phyloP scores from a whole-genome alignment of 495 filamentous ascomycete genomes.

The Penicillium ucsense region DNA sequence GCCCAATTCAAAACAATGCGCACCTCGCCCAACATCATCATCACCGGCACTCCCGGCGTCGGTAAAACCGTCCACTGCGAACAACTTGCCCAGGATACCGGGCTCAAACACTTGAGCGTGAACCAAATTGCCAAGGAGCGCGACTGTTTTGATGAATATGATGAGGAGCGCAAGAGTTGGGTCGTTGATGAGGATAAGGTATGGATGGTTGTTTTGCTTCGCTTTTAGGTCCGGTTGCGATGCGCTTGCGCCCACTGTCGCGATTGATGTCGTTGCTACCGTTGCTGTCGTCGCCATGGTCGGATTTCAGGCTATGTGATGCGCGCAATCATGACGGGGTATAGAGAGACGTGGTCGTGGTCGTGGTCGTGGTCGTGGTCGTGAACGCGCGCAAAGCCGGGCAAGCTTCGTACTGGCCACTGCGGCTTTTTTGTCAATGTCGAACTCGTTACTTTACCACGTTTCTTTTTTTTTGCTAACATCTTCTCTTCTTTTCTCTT shows the following conservation, averaged over 20 bases:
- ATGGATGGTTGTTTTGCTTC: constrained; percentile 6
- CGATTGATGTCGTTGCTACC: too few species aligned
- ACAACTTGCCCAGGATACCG: constrained; percentile 58
- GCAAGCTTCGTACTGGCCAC: too few species aligned
- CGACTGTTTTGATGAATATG: constrained; percentile 72
- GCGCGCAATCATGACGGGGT: too few species aligned
- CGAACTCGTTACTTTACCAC: constrained; percentile 2
- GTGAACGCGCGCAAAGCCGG: too few species aligned
- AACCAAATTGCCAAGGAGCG: constrained; percentile 84
- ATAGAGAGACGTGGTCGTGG: too few species aligned
- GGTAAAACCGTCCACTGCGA: constrained; percentile 90
- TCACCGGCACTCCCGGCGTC: constrained; percentile 91
- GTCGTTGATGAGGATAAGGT: constrained; percentile 97
- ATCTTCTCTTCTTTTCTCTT: not conserved
- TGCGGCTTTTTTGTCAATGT: too few species aligned
- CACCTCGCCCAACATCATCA: constrained; percentile 74
- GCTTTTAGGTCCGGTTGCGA: not conserved
- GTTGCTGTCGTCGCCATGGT: too few species aligned
- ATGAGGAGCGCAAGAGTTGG: constrained; percentile 77
- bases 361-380: too few species aligned
- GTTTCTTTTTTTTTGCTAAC: not conserved
- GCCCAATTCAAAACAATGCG: constrained; percentile 32
- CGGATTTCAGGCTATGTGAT: too few species aligned
- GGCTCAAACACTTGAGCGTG: constrained; percentile 76
- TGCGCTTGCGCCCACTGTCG: not conserved